A percentile compares a stretch with the other conserved stretches of the same genome.
Evolutionary conservation across 495 filamentous ascomycete species (phyloP).

Genomic region (Penicillium malachiteum): DNA sequence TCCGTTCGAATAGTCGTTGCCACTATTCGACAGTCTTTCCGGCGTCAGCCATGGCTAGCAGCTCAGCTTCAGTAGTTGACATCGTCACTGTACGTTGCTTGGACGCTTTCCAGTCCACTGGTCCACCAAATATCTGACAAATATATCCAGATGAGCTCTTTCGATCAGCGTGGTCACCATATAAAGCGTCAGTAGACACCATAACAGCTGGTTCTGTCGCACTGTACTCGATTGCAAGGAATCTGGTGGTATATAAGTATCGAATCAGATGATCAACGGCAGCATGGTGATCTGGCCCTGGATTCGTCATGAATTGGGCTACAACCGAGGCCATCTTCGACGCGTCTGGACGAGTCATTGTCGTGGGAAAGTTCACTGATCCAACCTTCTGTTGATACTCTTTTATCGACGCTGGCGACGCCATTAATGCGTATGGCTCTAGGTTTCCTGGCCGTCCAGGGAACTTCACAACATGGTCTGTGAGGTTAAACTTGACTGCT

Average conservation of each 20-base stretch:
- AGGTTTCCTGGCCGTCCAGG: conserved; percentile 5
- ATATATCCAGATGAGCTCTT: conserved; percentile 21
- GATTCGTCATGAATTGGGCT: conserved; percentile 24
- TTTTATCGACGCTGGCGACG: conserved; percentile 3
- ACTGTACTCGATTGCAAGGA: conserved; percentile 7
- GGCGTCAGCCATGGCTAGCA: conserved; percentile 11
- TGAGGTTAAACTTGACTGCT: conserved; percentile 11
- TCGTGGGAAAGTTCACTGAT: conserved; percentile 22
- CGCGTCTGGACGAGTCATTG: conserved; percentile 21
- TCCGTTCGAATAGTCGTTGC: neutral
- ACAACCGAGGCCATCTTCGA: conserved; percentile 10
- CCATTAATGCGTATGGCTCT: neutral
- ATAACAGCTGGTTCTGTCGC: neutral
- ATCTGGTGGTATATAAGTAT: conserved; percentile 15
- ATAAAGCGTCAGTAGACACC: conserved; percentile 19
- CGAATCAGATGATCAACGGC: conserved; percentile 10
- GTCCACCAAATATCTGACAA: conserved; percentile 12
- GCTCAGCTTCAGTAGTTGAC: conserved; percentile 8
- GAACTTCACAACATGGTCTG: no score
- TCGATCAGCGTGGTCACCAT: conserved; percentile 14
- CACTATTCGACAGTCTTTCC: conserved; percentile 8
- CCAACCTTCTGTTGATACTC: conserved; percentile 26
- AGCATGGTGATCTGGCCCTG: conserved; percentile 9
- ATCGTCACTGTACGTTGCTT: conserved; percentile 25
- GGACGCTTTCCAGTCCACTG: conserved; percentile 22